Evolutionary conservation across 2,329 filamentous ascomycete species (phyloP).

Genomic region (Aspergillus floridensis): DNA sequence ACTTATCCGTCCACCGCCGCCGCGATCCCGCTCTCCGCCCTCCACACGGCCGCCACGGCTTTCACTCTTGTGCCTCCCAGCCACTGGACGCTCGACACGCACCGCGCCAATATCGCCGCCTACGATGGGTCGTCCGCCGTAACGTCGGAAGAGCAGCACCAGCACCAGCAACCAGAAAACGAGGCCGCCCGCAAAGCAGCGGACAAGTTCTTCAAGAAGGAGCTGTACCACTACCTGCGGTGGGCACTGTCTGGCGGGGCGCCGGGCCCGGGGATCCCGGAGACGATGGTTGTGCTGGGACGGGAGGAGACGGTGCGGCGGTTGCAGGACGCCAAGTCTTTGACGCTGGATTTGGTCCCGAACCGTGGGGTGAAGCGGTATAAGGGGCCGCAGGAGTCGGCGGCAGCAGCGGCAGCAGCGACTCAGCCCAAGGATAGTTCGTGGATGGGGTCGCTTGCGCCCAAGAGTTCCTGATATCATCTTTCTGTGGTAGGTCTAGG

Average conservation of each 20-base stretch:
- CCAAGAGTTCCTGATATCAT: not conserved
- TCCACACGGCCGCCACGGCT: slow-evolving; percentile 46
- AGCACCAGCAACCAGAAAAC: slow-evolving; percentile 16
- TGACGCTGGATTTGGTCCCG: slow-evolving; percentile 25
- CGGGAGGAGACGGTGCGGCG: slow-evolving; percentile 50
- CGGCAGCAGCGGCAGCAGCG: not conserved
- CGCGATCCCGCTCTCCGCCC: slow-evolving; percentile 33
- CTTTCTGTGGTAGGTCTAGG: too few species aligned
- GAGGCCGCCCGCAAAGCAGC: slow-evolving; percentile 18
- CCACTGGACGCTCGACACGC: slow-evolving; percentile 42
- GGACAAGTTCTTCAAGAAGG: slow-evolving; percentile 42
- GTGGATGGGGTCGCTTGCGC: slow-evolving; percentile 38
- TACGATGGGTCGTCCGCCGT: slow-evolving; percentile 29
- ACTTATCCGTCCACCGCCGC: slow-evolving; percentile 31
- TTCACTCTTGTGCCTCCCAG: slow-evolving; percentile 41
- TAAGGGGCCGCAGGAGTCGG: not conserved
- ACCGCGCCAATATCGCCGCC: slow-evolving; percentile 40
- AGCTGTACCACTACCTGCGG: slow-evolving; percentile 56
- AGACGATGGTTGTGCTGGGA: slow-evolving; percentile 56
- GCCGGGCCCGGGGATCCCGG: slow-evolving; percentile 53
- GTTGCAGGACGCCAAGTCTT: slow-evolving; percentile 40
- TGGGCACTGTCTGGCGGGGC: slow-evolving; percentile 55
- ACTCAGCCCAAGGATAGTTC: slow-evolving; percentile 19
- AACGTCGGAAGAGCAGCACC: not conserved
- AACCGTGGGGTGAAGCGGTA: slow-evolving; percentile 13